These are phyloP conservation scores for Irpex sp. DNA, from an alignment of 1,284 basidiomycete genomes.

Conservation along the genomic window DNA sequence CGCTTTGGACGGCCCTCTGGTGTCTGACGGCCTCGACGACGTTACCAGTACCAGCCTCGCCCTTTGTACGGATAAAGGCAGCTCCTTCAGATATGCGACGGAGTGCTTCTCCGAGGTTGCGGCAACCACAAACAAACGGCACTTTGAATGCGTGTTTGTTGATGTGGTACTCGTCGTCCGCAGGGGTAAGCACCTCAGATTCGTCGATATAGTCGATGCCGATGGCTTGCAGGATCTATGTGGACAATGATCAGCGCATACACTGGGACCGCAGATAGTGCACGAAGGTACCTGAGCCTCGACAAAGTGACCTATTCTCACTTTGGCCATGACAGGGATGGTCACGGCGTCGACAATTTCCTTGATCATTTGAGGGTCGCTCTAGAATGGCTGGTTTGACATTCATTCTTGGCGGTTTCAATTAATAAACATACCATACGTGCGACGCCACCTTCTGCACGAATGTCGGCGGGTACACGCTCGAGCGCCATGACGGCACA, in stretches of 20 bases:
- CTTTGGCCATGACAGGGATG: conserved; percentile 92
- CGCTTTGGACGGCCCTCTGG: conserved; percentile 78
- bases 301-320: conserved; percentile 95
- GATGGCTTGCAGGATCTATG: conserved; percentile 89
- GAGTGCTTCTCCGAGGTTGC: conserved; percentile 88
- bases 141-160: conserved; percentile 91
- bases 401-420: no score
- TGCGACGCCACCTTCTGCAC: conserved; percentile 86
- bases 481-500: conserved; percentile 98
- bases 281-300: conserved; percentile 74
- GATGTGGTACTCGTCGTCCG: conserved; percentile 82
- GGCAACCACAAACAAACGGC: conserved; percentile 82
- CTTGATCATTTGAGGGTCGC: conserved; percentile 97
- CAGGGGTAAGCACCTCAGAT: conserved; percentile 95
- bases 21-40: conserved; percentile 97
- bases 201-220: conserved; percentile 99
- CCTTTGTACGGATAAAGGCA: conserved; percentile 96
- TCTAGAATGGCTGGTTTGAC: conserved; percentile 40
- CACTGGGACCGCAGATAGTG: neutral
- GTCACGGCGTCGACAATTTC: conserved; percentile 90
- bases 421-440: conserved; percentile 64
- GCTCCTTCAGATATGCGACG: conserved; percentile 97
- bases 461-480: conserved; percentile 95
- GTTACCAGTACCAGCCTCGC: conserved; percentile 97
- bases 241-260: neutral